Percentiles rank a stretch among this genome's conserved stretches.
Evolutionary conservation across 345 rosid genomes (phyloP).

Genomic region (Acer campestre): DNA sequence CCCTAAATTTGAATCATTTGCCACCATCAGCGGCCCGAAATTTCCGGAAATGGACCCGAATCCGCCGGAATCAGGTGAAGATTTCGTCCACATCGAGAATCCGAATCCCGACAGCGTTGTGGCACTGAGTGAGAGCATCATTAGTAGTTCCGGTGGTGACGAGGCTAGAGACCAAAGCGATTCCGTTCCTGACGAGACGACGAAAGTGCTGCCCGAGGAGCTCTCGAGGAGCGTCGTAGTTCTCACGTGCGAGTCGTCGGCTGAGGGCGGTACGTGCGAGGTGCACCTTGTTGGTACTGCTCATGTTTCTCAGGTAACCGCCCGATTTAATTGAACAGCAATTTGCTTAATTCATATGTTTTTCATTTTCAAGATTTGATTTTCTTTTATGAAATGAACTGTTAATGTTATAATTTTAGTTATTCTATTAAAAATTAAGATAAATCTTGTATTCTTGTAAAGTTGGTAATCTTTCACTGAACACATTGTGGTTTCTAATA

Average conservation of each 20-base stretch:
- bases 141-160: slow-evolving; percentile 42
- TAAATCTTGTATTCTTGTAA: neutral
- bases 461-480: neutral
- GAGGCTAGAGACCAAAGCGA: slow-evolving; percentile 36
- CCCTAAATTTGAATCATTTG: slow-evolving; percentile 11
- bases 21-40: slow-evolving; percentile 13
- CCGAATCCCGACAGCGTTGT: slow-evolving; percentile 45
- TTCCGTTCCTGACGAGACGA: slow-evolving; percentile 29
- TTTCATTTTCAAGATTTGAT: neutral
- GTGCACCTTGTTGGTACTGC: slow-evolving; percentile 91
- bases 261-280: slow-evolving; percentile 73
- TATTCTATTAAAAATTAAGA: neutral
- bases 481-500: neutral
- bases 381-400: neutral
- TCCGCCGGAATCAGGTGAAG: slow-evolving; percentile 53
- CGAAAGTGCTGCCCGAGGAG: slow-evolving; percentile 64
- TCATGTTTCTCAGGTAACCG: slow-evolving; percentile 83
- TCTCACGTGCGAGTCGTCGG: slow-evolving; percentile 76
- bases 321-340: neutral
- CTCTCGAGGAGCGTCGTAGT: slow-evolving; percentile 62
- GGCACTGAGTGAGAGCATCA: slow-evolving; percentile 72
- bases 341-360: slow-evolving; percentile 1
- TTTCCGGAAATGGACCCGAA: slow-evolving; percentile 46
- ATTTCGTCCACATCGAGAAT: slow-evolving; percentile 77
- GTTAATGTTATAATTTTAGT: neutral